These are phyloP conservation scores for Mytilinidion resinicola DNA, from an alignment of 495 filamentous ascomycete genomes.

Conservation along the genomic window DNA sequence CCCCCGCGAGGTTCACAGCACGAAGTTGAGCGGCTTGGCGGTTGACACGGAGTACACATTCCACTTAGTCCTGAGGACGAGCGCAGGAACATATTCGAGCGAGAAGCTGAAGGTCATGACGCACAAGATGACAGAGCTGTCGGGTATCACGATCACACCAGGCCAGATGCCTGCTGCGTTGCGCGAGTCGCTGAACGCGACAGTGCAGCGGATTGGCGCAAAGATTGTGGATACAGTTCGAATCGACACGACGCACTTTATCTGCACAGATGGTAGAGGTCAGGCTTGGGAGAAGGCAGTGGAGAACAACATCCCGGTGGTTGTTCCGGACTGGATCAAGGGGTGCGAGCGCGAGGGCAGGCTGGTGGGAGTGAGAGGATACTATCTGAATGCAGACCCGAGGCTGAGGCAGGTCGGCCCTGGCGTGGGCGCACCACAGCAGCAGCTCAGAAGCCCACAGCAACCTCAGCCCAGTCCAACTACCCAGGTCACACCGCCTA, in stretches of 20 bases:
- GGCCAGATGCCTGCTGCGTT: slow-evolving; percentile 73
- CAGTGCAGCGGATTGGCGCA: slow-evolving; percentile 83
- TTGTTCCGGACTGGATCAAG: slow-evolving; percentile 95
- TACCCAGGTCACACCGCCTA: slow-evolving; percentile 42
- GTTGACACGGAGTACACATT: slow-evolving; percentile 95
- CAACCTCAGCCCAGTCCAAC: slow-evolving; percentile 32
- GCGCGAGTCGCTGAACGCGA: slow-evolving; percentile 64
- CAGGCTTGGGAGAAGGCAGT: slow-evolving; percentile 89
- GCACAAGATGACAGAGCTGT: slow-evolving; percentile 98
- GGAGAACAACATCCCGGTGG: slow-evolving; percentile 97
- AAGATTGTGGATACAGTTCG: slow-evolving; percentile 85
- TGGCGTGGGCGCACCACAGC: slow-evolving; percentile 27
- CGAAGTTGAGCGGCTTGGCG: slow-evolving; percentile 94
- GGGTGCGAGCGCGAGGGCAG: slow-evolving; percentile 89
- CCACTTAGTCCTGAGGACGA: slow-evolving; percentile 83
- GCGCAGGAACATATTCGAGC: slow-evolving; percentile 77
- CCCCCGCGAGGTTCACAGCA: slow-evolving; percentile 76
- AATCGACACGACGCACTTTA: slow-evolving; percentile 98
- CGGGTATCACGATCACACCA: slow-evolving; percentile 90
- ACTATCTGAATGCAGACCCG: slow-evolving; percentile 88
- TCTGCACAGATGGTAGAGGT: slow-evolving; percentile 91
- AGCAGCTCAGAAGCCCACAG: slow-evolving; percentile 13
- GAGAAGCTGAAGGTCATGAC: slow-evolving; percentile 82
- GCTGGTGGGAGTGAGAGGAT: slow-evolving; percentile 89
- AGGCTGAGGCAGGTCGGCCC: slow-evolving; percentile 53